Percentiles rank a stretch among this genome's conserved stretches.
Evolutionary conservation across 805 yeast species (phyloP).

Genomic region (Saccharomyces mikatae): DNA sequence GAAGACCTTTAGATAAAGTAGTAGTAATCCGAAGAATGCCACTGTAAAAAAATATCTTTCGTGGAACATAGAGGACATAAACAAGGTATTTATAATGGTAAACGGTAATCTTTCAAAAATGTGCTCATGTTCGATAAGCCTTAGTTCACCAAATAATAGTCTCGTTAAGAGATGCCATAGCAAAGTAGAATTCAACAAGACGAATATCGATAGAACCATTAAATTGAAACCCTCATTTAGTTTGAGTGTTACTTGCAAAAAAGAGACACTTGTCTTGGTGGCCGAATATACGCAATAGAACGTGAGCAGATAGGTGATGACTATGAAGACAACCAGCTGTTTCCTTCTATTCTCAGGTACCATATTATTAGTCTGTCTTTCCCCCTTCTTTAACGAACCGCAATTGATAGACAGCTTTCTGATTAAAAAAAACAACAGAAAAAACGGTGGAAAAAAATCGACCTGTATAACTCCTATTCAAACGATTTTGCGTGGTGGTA

Average conservation of each 20-base stretch:
- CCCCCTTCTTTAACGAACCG: background rate
- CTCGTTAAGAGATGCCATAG: constrained; percentile 44
- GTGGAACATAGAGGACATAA: constrained; percentile 47
- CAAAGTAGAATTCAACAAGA: constrained; percentile 31
- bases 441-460: background rate
- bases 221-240: constrained; percentile 43
- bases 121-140: constrained; percentile 71
- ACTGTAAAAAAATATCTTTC: constrained; percentile 42
- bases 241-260: constrained; percentile 39
- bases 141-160: constrained; percentile 62
- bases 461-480: background rate
- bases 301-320: constrained; percentile 14
- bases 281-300: constrained; percentile 18
- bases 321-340: constrained; percentile 13
- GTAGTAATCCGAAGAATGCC: constrained; percentile 30
- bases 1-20: constrained; percentile 54
- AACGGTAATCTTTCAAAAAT: constrained; percentile 57
- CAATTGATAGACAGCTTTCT: background rate
- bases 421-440: background rate
- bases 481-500: background rate
- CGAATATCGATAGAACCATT: constrained; percentile 38
- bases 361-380: background rate
- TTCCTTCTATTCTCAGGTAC: constrained; percentile 5
- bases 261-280: constrained; percentile 21
- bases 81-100: constrained; percentile 53